Evolutionary conservation across 176 grass and related monocot species (phyloP).

Genomic region (Aegilops longissima): DNA sequence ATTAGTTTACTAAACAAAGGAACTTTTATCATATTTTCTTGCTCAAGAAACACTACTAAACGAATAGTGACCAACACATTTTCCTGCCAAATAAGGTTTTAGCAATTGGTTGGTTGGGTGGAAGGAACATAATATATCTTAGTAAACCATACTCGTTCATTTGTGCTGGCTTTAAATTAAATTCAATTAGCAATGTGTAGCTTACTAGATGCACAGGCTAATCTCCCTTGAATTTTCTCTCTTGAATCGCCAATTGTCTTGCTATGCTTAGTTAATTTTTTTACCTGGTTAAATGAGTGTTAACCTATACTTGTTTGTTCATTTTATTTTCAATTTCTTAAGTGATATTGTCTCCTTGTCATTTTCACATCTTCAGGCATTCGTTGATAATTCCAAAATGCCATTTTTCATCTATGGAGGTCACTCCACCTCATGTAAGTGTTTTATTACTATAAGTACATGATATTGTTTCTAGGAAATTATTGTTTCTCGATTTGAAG

Average conservation of each 20-base stretch:
- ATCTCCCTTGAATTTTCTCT: neutral
- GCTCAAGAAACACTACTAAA: neutral
- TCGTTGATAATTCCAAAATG: constrained; percentile 87
- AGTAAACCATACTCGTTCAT: neutral
- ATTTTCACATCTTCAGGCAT: constrained; percentile 47
- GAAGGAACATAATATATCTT: neutral
- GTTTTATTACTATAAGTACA: neutral
- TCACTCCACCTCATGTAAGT: constrained; percentile 71
- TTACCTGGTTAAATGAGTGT: neutral
- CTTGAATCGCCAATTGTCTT: neutral
- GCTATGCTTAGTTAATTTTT: neutral
- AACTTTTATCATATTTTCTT: neutral
- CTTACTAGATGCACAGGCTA: neutral
- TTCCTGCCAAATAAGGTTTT: neutral
- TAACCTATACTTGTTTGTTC: neutral
- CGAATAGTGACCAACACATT: neutral
- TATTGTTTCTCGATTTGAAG: neutral
- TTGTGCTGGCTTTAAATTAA: neutral
- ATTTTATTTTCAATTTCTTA: constrained; percentile 18
- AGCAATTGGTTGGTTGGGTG: neutral
- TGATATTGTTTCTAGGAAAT: neutral
- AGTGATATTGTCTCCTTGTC: neutral
- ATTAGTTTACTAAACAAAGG: neutral
- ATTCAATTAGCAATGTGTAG: neutral
- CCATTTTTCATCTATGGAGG: constrained; percentile 68